A percentile compares a stretch with the other conserved stretches of the same genome.
Evolutionary conservation across 305 asterid species (phyloP).

Genomic region (Andrographis paniculata): DNA sequence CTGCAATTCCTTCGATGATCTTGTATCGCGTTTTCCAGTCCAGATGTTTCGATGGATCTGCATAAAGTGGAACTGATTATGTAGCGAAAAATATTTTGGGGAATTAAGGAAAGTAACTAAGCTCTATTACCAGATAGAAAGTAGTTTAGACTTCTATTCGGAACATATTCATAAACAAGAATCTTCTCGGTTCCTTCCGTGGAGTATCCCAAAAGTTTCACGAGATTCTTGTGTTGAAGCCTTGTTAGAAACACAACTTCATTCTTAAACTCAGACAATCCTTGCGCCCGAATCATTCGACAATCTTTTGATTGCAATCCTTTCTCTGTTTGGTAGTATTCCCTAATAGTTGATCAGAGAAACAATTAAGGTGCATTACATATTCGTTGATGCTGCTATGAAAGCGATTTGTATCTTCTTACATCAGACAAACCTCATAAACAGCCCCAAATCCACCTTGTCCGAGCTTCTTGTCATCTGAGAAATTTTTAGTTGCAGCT

Average conservation of each 20-base stretch:
- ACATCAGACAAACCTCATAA: neutral
- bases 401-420: neutral
- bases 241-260: neutral
- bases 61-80: too few relatives aligned
- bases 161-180: too few relatives aligned
- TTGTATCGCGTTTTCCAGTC: too few relatives aligned
- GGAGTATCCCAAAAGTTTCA: too few relatives aligned
- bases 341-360: neutral
- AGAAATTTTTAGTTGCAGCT: neutral
- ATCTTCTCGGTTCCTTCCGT: too few relatives aligned
- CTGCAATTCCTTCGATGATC: too few relatives aligned
- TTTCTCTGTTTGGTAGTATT: neutral
- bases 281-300: neutral
- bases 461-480: neutral
- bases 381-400: neutral
- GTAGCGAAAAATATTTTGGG: too few relatives aligned
- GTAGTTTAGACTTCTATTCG: too few relatives aligned
- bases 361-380: neutral
- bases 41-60: too few relatives aligned
- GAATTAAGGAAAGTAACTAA: too few relatives aligned
- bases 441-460: neutral
- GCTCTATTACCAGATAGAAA: too few relatives aligned
- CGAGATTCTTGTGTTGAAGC: too few relatives aligned
- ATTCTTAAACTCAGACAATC: neutral
- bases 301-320: neutral